Evolutionary conservation across 1,284 basidiomycete species (phyloP), one percentile per base, ranked within the genome.

Genomic region (Rhizoctonia solani): DNA sequence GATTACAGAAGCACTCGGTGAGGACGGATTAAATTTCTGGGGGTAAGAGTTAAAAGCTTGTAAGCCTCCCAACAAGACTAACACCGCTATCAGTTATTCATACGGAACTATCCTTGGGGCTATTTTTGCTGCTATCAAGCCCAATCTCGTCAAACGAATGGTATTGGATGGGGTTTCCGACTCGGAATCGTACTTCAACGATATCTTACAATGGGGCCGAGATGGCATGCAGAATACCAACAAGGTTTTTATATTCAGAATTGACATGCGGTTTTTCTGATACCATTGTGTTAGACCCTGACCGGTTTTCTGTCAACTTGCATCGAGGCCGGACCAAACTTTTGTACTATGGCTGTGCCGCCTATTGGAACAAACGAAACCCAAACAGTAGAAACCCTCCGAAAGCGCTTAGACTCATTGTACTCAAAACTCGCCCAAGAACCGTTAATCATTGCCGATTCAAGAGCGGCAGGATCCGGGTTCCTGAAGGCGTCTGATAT

Each of bases 51-150:
- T 39, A 8, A 6, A 11, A 46, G 13, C n/a, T 11, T 19, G n/a
- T 46, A 11, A 11, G 44, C 8, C 5, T 5, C 9, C 9, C 11
- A 11, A 21, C 5, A 11, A 46, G 5, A 19, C 8, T 46, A 19
- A 14, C 4, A 42, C 25, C 30, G 4, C 8, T 21, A 9, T 27
- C 44, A 68, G 67, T 8, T 68, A 50, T 59, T 72, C 69, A 23
- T 71, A 74, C 42, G 73, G 73, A 1, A 73, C 73, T 1, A 71
- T 72, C 8, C 61, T 74, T 5, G 73, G 73, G n/a, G 69, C 73
- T 8, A 73, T 70, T 0, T 74, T 74, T 53, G 67, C 70, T n/a
- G 67, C 55, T 0, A 59, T 68, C 44, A 30, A 42, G 2, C 67
- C 67, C 5, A 32, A 61, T 19, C 25, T 68, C n/a, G 56, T 68